These are phyloP conservation scores for Blastocystis sp. DNA, from an alignment of 352 stramenopile genomes.

Conservation along the genomic window DNA sequence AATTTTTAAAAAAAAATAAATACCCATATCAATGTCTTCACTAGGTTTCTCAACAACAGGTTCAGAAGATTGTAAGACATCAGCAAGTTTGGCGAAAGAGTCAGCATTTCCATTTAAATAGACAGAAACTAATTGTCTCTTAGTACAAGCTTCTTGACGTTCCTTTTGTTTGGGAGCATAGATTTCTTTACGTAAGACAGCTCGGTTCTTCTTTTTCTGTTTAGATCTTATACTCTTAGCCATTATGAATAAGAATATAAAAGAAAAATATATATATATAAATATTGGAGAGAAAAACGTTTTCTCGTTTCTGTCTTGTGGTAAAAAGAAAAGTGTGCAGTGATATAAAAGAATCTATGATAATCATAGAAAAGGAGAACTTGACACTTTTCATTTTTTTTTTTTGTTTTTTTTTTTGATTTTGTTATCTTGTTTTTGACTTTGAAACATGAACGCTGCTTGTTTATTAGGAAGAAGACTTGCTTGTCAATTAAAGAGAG, in stretches of 20 bases:
- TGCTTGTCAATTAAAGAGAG: slow-evolving; percentile 1
- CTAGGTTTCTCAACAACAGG: too few relatives aligned
- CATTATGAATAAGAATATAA: slow-evolving; percentile 12
- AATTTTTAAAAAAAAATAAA: too few relatives aligned
- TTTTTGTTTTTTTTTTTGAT: background rate
- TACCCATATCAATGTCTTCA: too few relatives aligned
- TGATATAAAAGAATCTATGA: too few relatives aligned
- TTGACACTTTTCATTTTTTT: slow-evolving; percentile 3
- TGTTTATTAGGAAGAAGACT: slow-evolving; percentile 19
- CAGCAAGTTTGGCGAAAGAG: too few relatives aligned
- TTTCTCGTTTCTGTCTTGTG: too few relatives aligned
- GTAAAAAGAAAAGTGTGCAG: too few relatives aligned
- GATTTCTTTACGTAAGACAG: background rate
- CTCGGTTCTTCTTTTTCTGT: slow-evolving; percentile 1
- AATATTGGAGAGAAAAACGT: too few relatives aligned
- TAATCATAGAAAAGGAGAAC: too few relatives aligned
- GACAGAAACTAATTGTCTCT: slow-evolving; percentile 19
- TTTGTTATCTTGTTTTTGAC: background rate
- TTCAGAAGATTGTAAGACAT: too few relatives aligned
- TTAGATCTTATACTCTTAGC: slow-evolving; percentile 9
- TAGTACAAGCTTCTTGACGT: slow-evolving; percentile 10
- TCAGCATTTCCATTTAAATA: too few relatives aligned
- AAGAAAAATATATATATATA: slow-evolving; percentile 6
- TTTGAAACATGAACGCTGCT: slow-evolving; percentile 27
- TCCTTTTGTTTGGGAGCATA: slow-evolving; percentile 14